These are phyloP conservation scores for Xylaria bambusicola DNA, from an alignment of 495 filamentous ascomycete species.

Conservation along the genomic window DNA sequence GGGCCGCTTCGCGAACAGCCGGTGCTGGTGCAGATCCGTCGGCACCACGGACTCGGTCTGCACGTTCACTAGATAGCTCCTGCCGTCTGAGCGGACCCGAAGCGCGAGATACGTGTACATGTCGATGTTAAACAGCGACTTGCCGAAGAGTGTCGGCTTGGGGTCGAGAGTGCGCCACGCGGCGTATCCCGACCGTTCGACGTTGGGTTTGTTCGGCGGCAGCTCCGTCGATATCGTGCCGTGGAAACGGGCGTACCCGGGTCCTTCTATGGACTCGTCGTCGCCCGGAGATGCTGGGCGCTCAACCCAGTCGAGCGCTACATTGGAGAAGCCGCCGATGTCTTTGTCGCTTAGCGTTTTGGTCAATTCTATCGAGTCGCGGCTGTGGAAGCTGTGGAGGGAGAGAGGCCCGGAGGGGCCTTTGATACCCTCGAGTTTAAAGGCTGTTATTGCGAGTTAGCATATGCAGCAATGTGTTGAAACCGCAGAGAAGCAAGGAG, in stretches of 20 bases:
- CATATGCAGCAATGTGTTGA: no score
- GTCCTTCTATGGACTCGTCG: conserved; percentile 29
- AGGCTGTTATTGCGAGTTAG: conserved; percentile 29
- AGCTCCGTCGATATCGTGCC: conserved; percentile 86
- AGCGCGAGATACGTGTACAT: conserved; percentile 84
- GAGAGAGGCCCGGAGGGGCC: conserved; percentile 56
- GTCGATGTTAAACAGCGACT: conserved; percentile 82
- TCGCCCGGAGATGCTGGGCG: conserved; percentile 40
- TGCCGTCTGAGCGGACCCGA: conserved; percentile 86
- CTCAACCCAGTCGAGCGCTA: conserved; percentile 67
- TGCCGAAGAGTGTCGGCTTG: conserved; percentile 72
- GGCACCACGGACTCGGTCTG: conserved; percentile 91
- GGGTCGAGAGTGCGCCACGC: conserved; percentile 76
- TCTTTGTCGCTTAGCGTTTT: conserved; percentile 85
- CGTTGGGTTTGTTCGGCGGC: conserved; percentile 67
- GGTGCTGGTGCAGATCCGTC: conserved; percentile 93
- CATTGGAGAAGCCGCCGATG: conserved; percentile 81
- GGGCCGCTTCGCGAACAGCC: conserved; percentile 76
- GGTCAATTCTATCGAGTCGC: conserved; percentile 62
- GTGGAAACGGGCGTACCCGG: conserved; percentile 71
- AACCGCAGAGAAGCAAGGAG: neutral
- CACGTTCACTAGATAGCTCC: conserved; percentile 91
- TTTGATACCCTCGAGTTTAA: conserved; percentile 56
- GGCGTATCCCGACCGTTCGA: conserved; percentile 79
- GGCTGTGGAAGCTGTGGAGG: conserved; percentile 66